Evolutionary conservation across 192 early-diverging fungal species (phyloP), one percentile per base, ranked within the genome.

Genomic region (Backusella sp.): DNA sequence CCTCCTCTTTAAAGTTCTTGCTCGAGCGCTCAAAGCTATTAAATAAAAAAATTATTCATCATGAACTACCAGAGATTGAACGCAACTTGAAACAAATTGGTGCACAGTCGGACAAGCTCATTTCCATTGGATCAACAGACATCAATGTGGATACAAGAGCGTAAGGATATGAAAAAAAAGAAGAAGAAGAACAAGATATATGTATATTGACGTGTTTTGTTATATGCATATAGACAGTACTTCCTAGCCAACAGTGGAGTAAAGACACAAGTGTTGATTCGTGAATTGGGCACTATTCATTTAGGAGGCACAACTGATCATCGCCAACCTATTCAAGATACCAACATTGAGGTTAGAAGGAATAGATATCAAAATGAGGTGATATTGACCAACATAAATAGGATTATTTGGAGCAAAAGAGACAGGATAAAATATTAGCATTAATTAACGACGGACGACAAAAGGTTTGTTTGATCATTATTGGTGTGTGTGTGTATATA

Each of bases 81-180:
- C 89, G 96, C 37, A 93, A 92, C 59, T 88, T 99, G 26, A 91
- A 91, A 82, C 93, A 97, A 86, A 95, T 99, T 68, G 95, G 95
- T 76, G 81, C 90, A 15, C 92, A 96, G 70, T 94, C 96, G 9
- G 89, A 92, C 44, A 92, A 91, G 66, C 86, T 98, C 8, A 70
- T 68, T 9, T 86, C 81, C 26, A 73, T 79, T 1, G 82, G 78
- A 56, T 53, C 83, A 34, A 49, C 82, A 26, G 84, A 80, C 37
- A 82, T 82, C 5, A 70, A 83, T 36, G 34, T 52, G 12, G 82
- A 86, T 77, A 84, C 81, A 68, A 86, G 76, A 80, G 88, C 86
- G 88, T 89, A 85, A 23, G 83, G 68, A 14, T 36, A n/a, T 21
- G 32, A 3, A 32, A 3, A 32, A 32, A 32, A 32, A 32, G 32